These are phyloP conservation scores for Boletellus deceptivus DNA, from an alignment of 1,284 basidiomycete genomes.

Conservation along the genomic window DNA sequence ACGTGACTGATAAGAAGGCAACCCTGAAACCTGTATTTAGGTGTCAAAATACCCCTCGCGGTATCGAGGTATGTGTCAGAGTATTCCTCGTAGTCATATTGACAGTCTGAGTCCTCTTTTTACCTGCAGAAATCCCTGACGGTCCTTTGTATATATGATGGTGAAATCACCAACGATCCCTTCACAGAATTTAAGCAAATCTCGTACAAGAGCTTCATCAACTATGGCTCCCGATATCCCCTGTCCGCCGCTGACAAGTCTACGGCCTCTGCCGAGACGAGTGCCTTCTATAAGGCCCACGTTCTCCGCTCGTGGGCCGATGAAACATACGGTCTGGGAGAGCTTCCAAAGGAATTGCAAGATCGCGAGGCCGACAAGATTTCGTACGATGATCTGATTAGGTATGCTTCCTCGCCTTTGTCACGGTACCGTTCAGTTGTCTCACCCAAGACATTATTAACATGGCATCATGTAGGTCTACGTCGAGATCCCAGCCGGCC, in stretches of 20 bases:
- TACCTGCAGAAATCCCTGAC: slow-evolving; percentile 1
- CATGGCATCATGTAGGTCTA: no score
- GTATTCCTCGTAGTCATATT: neutral
- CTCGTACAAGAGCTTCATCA: neutral
- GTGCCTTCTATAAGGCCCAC: slow-evolving; percentile 3
- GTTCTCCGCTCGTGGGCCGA: neutral
- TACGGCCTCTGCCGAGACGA: neutral
- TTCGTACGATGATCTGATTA: neutral
- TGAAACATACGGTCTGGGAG: slow-evolving; percentile 1
- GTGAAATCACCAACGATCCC: neutral
- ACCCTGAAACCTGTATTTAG: slow-evolving; percentile 12
- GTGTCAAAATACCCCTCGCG: slow-evolving; percentile 2
- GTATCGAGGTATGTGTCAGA: slow-evolving; percentile 2
- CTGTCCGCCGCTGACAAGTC: neutral
- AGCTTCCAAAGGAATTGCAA: slow-evolving; percentile 1
- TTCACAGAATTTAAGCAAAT: neutral
- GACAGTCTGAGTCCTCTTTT: neutral
- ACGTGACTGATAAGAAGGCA: slow-evolving; percentile 11
- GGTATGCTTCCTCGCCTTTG: neutral
- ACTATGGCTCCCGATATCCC: no score
- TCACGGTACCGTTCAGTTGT: no score
- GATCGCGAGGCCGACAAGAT: neutral
- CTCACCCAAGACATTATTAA: no score
- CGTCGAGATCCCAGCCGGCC: no score
- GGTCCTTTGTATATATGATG: slow-evolving; percentile 11